Conservation (phyloP, 257 asterid genomes). For the Marsdenia floribunda region DNA sequence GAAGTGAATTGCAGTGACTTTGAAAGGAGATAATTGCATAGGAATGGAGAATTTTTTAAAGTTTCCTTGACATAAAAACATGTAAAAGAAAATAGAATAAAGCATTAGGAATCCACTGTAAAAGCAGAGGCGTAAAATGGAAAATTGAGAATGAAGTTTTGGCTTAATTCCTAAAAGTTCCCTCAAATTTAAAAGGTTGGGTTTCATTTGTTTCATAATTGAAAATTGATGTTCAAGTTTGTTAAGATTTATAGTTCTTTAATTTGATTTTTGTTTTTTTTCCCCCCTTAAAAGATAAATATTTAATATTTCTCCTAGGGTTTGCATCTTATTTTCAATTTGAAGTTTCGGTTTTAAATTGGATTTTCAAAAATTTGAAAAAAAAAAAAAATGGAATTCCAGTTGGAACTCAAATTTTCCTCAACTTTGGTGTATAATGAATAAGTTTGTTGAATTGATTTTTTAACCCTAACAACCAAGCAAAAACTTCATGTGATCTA, state of each 20-base stretch:
- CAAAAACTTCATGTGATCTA: not conserved
- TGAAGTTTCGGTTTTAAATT: not conserved
- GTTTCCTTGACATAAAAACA: not conserved
- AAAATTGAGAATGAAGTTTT: not conserved
- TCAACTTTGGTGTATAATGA: too few relatives aligned
- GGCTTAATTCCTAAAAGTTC: not conserved
- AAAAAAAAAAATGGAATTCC: not conserved
- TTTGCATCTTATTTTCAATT: not conserved
- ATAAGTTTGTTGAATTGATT: too few relatives aligned
- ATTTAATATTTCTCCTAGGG: not conserved
- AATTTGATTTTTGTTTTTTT: too few relatives aligned
- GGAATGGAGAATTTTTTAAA: not conserved
- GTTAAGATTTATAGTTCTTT: not conserved
- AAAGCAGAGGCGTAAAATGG: not conserved
- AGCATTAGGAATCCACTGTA: not conserved
- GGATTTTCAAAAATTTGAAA: not conserved
- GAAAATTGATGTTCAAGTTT: not conserved
- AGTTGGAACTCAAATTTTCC: not conserved
- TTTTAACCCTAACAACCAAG: not conserved
- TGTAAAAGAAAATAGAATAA: not conserved
- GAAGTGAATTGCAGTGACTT: not conserved
- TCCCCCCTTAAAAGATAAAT: too few relatives aligned
- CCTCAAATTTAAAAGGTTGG: not conserved
- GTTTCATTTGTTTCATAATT: not conserved
- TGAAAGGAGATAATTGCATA: not conserved